Evolutionary conservation across 225 moss, liverwort and hornwort species (phyloP).

Genomic region (Bryoerythrophyllum caledonicum): DNA sequence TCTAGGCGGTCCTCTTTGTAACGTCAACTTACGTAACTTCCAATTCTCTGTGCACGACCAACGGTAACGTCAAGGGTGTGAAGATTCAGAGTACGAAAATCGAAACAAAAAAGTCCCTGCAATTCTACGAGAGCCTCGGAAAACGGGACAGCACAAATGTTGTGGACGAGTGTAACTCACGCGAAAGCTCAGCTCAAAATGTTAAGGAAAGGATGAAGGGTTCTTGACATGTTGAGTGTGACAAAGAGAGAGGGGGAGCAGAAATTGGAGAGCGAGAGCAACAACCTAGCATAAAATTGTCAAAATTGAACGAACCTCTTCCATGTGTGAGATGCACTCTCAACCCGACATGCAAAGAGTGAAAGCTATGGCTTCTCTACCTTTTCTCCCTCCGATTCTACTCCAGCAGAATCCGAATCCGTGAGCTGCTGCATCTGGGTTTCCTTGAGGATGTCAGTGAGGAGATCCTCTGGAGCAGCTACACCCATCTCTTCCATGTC

Average conservation of each 20-base stretch:
- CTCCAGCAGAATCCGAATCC: constrained; percentile 37
- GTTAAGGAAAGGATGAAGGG: constrained; percentile 5
- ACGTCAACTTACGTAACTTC: constrained; percentile 14
- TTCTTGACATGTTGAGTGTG: not conserved
- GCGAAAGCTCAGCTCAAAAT: constrained; percentile 1
- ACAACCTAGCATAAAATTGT: constrained; percentile 7
- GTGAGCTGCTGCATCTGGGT: constrained; percentile 37
- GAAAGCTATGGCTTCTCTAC: constrained; percentile 39
- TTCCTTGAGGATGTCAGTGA: constrained; percentile 60
- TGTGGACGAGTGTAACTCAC: not conserved
- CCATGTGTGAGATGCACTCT: constrained; percentile 18
- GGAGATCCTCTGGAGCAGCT: constrained; percentile 64
- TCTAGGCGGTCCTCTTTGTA: not conserved
- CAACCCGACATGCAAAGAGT: constrained; percentile 21
- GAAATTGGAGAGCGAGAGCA: not conserved
- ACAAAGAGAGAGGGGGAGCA: not conserved
- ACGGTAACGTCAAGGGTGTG: constrained; percentile 3
- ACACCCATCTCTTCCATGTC: constrained; percentile 89
- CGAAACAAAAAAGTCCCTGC: too few relatives aligned
- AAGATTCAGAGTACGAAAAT: not conserved
- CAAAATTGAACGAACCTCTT: constrained; percentile 21
- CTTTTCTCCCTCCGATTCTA: constrained; percentile 39
- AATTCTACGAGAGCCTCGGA: too few relatives aligned
- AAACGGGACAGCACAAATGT: not conserved
- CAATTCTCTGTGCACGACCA: constrained; percentile 12